Evolutionary conservation across 805 yeast genomes (phyloP), one percentile per base, ranked within the genome.

Genomic region (Teunomyces tritomae): DNA sequence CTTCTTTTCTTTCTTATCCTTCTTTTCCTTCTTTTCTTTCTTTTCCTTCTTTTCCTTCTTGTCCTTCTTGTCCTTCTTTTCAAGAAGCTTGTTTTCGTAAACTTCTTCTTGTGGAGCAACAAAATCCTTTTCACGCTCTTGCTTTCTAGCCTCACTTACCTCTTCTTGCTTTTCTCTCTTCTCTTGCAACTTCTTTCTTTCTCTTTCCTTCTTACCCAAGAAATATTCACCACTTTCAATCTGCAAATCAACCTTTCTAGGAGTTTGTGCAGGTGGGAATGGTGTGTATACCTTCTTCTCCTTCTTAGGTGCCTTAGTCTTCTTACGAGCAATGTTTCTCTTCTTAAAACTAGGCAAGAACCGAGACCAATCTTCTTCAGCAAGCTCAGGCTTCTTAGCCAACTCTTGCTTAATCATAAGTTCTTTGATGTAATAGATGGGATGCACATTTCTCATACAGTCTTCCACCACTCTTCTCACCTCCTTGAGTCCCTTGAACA

Each of bases 211-310:
- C 74, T 89, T 87, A 51, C 89, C 87, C 72, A 94, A 77, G 82
- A 94, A 94, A 72, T 89, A 94, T 69, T 94, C 99, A 81, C 99
- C 99, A 75, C 95, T 84, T 70, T 94, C 99, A 69, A 94, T 90
- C 74, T 90, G 96, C 65, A 91, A 74, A 80, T 94, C 99, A 69
- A 94, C 77, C 87, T 94, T 91, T 77, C 98, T 86, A 63, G 98
- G 99, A 56, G 83, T 81, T 71, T 89, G 99, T 45, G 89, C 87
- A 58, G 99, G 98, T 73, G 99, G 99, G 90, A 94, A 94, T 64
- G 99, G 98, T 29, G 99, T 94, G 80, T 92, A 92, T 3, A 82
- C 84, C 70, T 85, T 91, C 78, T 78, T 77, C 68, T 79, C 84
- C 57, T 74, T 79, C 58, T 71, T 80, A 61, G 79, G 73, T 66